These are phyloP conservation scores for Diaporthe australafricana DNA, from an alignment of 2,329 filamentous ascomycete genomes.

Conservation along the genomic window DNA sequence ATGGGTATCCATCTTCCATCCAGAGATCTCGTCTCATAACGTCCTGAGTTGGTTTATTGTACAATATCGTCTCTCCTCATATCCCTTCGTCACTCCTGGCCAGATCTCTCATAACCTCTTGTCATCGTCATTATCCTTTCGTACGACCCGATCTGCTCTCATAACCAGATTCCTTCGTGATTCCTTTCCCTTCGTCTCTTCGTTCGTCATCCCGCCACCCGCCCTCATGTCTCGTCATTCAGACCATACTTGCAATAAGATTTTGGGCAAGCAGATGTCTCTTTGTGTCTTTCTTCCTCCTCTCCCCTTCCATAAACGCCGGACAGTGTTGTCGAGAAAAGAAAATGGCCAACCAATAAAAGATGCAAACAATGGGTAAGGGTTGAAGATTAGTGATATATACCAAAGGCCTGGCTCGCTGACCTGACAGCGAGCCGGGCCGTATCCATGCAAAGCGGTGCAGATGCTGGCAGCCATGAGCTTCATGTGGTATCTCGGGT, in stretches of 20 bases:
- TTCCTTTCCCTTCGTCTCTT: constrained; percentile 12
- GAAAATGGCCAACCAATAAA: neutral
- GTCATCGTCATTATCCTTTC: constrained; percentile 18
- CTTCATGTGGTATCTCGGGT: neutral
- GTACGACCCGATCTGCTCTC: neutral
- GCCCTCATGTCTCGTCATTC: constrained; percentile 5
- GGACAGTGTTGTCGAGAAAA: constrained; percentile 13
- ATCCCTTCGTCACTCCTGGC: neutral
- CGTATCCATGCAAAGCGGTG: constrained; percentile 20
- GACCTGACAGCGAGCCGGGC: constrained; percentile 14
- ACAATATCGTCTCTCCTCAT: constrained; percentile 17
- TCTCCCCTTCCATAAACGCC: constrained; percentile 27
- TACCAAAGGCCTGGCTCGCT: constrained; percentile 25
- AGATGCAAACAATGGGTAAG: neutral
- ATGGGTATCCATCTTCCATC: neutral
- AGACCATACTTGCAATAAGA: neutral
- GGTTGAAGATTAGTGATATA: constrained; percentile 32
- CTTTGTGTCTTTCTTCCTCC: constrained; percentile 11
- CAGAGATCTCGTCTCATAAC: constrained; percentile 7
- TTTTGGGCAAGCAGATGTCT: neutral
- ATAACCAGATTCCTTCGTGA: constrained; percentile 15
- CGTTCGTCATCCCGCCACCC: constrained; percentile 23
- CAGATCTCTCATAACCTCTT: constrained; percentile 23
- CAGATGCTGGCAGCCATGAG: constrained; percentile 18
- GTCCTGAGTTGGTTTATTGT: constrained; percentile 4